Base-by-base conservation (phyloP, 768 basidiomycete species). In the Myochromella boudieri region DNA sequence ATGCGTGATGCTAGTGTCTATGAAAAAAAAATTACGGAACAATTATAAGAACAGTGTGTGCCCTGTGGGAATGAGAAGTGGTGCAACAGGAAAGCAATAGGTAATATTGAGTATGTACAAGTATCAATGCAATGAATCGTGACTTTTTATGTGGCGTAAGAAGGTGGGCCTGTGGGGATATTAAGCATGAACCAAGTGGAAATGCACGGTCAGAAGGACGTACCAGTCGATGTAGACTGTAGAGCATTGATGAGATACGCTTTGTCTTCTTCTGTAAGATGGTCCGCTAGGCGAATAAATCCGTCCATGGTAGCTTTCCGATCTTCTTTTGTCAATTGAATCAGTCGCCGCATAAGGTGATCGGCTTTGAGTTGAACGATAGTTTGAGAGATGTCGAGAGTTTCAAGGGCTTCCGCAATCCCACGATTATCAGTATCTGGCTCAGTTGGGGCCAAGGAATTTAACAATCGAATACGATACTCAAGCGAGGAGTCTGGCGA, bases 241-340 rank as follows among this genome's bases (percentile, higher is more conserved):
- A 92, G 75, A 29, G 80, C 79, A 32, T 68, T 64, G 28, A 84
- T 73, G 51, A 94, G 60, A 1, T 75, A 66, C 9, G 76, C 67
- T 63, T 80, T 82, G 55, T 93, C 91, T 20, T 91, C 91, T 18
- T 81, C 78, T 0, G 80, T 77, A 49, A 95, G 74, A 28, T 75
- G 76, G 48, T 90, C 84, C n/a, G 84, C 79, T 9, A 93, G 69
- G 39, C 84, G 83, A 40, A 81, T 64, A 48, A 94, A 76, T 27
- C 89, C 84, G 50, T 85, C 82, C 50, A 94, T 64, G 1, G 87
- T 81, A 7, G 82, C 84, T 67, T 88, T 89, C 39, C 83, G 79
- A 62, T 94, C 87, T 55, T 84, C 83, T 51, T 84, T 82, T 10
- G 83, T 76, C 52, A 86, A 69, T 11, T 81, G 78, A 20, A 89